Conservation (phyloP, 495 filamentous ascomycete genomes). For the Aeminium ludgeri region DNA sequence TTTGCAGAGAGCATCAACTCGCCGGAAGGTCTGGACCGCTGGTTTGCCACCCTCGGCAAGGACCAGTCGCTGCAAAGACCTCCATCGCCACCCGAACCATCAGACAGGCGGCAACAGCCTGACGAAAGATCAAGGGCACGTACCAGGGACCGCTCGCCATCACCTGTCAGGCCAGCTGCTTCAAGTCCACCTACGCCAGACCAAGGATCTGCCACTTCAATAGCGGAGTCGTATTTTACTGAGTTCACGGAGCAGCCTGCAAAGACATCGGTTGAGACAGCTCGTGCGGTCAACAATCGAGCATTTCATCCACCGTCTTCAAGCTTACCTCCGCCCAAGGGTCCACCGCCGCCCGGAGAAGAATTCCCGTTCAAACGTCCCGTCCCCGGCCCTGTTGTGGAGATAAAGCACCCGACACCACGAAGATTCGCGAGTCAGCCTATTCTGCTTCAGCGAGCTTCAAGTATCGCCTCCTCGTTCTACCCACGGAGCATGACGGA, state of each 20-base stretch:
- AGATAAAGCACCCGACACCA: conserved; percentile 13
- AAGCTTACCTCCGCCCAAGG: conserved; percentile 2
- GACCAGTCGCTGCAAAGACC: background rate
- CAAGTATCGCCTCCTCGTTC: conserved; percentile 10
- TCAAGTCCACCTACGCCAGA: conserved; percentile 13
- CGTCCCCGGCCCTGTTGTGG: conserved; percentile 4
- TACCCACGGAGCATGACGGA: conserved; percentile 13
- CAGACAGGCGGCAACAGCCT: background rate
- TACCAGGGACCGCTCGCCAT: background rate
- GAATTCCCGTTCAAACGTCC: conserved; percentile 10
- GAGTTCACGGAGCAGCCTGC: conserved; percentile 4
- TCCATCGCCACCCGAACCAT: background rate
- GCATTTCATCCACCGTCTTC: background rate
- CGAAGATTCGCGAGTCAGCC: conserved; percentile 13
- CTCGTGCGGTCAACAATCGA: conserved; percentile 4
- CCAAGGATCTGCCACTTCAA: conserved; percentile 11
- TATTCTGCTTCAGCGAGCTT: conserved; percentile 11
- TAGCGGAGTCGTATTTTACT: conserved; percentile 6
- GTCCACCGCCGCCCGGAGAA: conserved; percentile 6
- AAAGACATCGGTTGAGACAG: conserved; percentile 6
- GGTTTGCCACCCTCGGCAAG: background rate
- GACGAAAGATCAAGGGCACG: background rate
- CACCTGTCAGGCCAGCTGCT: conserved; percentile 8
- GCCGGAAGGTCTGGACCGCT: background rate
- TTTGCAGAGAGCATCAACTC: conserved; percentile 5